Evolutionary conservation across 805 yeast genomes (phyloP), one percentile per base, ranked within the genome.

Genomic region (Lipomyces anomalus): DNA sequence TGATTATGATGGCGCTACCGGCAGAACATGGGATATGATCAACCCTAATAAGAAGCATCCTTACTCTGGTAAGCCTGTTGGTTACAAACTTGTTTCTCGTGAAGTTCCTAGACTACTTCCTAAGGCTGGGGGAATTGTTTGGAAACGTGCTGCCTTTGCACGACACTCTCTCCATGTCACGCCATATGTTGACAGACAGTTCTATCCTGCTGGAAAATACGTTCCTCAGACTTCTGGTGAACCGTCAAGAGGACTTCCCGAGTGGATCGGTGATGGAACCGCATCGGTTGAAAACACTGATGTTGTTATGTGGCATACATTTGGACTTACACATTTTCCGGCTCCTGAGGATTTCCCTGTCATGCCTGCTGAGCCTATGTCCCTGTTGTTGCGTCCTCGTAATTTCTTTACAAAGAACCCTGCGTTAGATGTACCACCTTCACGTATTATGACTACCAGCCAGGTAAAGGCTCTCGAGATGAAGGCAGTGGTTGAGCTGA

Each of bases 291-390:
- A 62, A 42, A 74, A 82, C 68, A 79, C 85, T 33, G 92, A 84
- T 62, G 74, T 84, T 50, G 74, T 84, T 43, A 68, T 80, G 58
- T 84, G 79, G 79, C 89, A 84, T 66, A 84, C 90, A 23, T 84
- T 84, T 60, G 92, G 92, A 59, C 77, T 84, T 56, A 79, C 90
- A 28, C 94, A 84, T 64, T 80, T 83, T 76, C 94, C 94, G 48
- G 81, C 89, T 11, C 90, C 92, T 48, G 92, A 84, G 69, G 94
- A 84, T 66, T 84, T 83, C 81, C 92, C 92, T 46, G 76, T 84
- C 53, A 84, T 84, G 92, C 92, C 92, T 39, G 82, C 87, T 40
- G 94, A 84, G 68, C 83, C 86, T 59, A 80, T 84, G 59, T 77
- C 82, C 48, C 70, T 84, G 56, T 69, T 80, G 68, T 70, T 84